Evolutionary conservation across 139 green algal species (phyloP).

Genomic region (Marvania coccoides): DNA sequence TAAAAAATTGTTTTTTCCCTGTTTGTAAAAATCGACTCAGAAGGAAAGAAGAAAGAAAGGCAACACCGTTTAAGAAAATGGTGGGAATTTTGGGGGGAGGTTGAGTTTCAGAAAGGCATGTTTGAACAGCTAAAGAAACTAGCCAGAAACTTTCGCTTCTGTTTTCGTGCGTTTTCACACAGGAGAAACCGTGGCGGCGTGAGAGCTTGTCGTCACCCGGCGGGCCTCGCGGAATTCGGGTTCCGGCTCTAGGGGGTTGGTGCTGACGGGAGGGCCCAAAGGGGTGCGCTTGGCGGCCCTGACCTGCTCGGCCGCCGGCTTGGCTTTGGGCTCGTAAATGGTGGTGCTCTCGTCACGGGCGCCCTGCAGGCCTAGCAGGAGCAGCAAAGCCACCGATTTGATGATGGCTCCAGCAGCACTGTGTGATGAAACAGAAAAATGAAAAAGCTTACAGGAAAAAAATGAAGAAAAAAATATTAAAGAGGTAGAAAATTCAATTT

Average conservation of each 20-base stretch:
- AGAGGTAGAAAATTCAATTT: no score
- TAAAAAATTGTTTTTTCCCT: no score
- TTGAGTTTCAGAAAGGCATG: background rate
- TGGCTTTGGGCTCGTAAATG: background rate
- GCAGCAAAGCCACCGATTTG: background rate
- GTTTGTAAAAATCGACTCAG: background rate
- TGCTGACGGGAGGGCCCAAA: background rate
- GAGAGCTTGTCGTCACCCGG: no score
- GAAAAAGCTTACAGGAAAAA: no score
- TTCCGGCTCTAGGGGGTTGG: background rate
- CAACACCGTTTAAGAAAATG: background rate
- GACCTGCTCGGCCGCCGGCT: background rate
- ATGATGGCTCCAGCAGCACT: constrained; percentile 9
- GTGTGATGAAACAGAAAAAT: no score
- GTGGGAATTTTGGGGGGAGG: background rate
- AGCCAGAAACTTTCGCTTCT: background rate
- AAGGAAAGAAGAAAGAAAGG: background rate
- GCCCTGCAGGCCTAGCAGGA: background rate
- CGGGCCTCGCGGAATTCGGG: no score
- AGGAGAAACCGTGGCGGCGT: no score
- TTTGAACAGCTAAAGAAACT: background rate
- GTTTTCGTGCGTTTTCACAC: background rate
- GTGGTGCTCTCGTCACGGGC: background rate
- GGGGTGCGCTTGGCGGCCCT: background rate
- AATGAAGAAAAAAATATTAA: no score